phyloP scores from a whole-genome alignment of 176 grass and related monocot species.

The Ampelocalamus luodianensis region DNA sequence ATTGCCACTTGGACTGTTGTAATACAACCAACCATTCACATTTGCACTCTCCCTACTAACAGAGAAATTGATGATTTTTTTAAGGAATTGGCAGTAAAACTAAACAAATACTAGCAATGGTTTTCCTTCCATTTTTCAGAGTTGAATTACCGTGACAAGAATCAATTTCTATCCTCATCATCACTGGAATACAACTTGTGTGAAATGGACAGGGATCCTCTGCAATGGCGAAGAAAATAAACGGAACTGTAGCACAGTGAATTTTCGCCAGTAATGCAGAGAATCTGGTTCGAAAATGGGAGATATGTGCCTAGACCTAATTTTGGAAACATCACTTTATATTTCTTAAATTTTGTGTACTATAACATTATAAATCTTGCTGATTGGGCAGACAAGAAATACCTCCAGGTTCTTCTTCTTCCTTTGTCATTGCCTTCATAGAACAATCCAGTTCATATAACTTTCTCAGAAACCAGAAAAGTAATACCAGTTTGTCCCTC shows the following conservation, averaged over 20 bases:
- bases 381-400: conserved; percentile 7
- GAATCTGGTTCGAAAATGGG: not conserved
- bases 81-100: not conserved
- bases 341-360: not conserved
- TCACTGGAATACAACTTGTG: conserved; percentile 6
- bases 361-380: not conserved
- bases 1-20: no score
- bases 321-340: conserved; percentile 1
- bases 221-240: not conserved
- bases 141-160: not conserved
- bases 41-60: no score
- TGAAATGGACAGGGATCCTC: not conserved
- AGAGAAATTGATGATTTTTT: not conserved
- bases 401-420: conserved; percentile 7
- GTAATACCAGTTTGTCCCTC: not conserved
- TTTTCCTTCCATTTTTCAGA: not conserved
- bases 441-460: conserved; percentile 19
- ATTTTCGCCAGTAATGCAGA: not conserved
- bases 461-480: conserved; percentile 10
- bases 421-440: not conserved
- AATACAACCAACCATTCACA: no score
- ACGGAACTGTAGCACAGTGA: not conserved
- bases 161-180: not conserved
- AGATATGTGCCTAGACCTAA: not conserved
- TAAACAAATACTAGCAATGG: not conserved